Conservation (phyloP, 2,329 filamentous ascomycete species). For the Coniochaeta sp. region DNA sequence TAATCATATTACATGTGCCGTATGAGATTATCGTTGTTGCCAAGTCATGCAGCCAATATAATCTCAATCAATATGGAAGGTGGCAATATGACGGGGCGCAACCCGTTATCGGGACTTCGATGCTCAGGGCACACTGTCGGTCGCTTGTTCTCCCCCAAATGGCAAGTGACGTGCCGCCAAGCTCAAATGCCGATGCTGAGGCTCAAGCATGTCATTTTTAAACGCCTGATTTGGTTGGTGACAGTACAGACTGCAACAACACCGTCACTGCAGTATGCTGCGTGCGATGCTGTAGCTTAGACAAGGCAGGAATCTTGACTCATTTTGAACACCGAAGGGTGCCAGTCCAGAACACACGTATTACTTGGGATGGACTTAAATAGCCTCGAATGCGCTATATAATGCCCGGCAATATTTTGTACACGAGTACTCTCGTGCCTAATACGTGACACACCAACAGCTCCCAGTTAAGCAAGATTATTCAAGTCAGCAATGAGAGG, state of each 20-base stretch:
- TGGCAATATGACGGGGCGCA: neutral
- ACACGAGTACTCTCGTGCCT: too few species aligned
- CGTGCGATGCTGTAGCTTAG: neutral
- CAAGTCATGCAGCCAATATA: neutral
- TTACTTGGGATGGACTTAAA: too few species aligned
- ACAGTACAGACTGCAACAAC: neutral
- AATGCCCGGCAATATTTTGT: too few species aligned
- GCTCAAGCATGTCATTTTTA: neutral
- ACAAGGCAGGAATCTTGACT: too few species aligned
- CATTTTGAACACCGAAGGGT: too few species aligned
- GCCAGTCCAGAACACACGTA: too few species aligned
- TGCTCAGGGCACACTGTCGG: neutral
- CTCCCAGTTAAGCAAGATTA: neutral
- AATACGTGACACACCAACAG: too few species aligned
- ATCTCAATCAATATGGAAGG: neutral
- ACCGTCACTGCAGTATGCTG: neutral
- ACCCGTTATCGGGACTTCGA: neutral
- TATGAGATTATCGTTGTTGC: neutral
- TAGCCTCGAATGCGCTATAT: too few species aligned
- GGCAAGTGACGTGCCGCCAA: neutral
- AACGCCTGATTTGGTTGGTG: neutral
- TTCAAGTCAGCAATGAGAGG: neutral
- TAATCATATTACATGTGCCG: neutral
- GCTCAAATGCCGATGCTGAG: neutral
- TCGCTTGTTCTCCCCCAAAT: neutral